These are phyloP conservation scores for Cryptococcus sp. DNA, from an alignment of 1,284 basidiomycete species.

Conservation along the genomic window DNA sequence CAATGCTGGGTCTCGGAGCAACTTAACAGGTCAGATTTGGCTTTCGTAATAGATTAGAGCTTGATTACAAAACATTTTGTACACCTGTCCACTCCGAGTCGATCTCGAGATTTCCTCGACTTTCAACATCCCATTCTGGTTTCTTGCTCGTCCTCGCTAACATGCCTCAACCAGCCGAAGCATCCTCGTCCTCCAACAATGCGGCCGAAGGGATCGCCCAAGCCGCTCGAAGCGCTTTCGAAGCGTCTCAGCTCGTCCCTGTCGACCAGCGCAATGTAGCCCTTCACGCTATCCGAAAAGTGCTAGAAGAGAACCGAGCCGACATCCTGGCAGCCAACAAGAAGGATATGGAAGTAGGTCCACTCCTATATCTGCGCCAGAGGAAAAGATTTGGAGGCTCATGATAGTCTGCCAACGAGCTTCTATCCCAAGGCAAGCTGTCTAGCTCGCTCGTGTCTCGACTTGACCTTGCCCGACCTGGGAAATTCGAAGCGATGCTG, in stretches of 20 bases:
- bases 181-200: slow-evolving; percentile 14
- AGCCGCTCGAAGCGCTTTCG: slow-evolving; percentile 73
- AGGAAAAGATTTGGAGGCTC: background rate
- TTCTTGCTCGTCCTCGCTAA: background rate
- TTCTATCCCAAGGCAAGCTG: slow-evolving; percentile 77
- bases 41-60: too few relatives aligned
- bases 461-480: slow-evolving; percentile 73
- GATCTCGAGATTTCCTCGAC: too few relatives aligned
- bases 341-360: slow-evolving; percentile 65
- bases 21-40: too few relatives aligned
- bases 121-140: too few relatives aligned
- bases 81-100: too few relatives aligned
- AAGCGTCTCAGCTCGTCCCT: slow-evolving; percentile 72
- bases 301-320: slow-evolving; percentile 59
- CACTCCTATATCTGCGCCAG: too few relatives aligned
- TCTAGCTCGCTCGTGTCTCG: slow-evolving; percentile 75
- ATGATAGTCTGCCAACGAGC: slow-evolving; percentile 63
- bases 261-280: slow-evolving; percentile 64
- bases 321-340: slow-evolving; percentile 73
- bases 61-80: too few relatives aligned
- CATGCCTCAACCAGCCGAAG: slow-evolving; percentile 10
- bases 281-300: slow-evolving; percentile 61
- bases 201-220: slow-evolving; percentile 58
- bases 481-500: slow-evolving; percentile 93
- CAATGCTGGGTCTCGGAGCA: too few relatives aligned